phyloP scores from a whole-genome alignment of 805 yeast genomes.

The Pichia pseudocactophila region DNA sequence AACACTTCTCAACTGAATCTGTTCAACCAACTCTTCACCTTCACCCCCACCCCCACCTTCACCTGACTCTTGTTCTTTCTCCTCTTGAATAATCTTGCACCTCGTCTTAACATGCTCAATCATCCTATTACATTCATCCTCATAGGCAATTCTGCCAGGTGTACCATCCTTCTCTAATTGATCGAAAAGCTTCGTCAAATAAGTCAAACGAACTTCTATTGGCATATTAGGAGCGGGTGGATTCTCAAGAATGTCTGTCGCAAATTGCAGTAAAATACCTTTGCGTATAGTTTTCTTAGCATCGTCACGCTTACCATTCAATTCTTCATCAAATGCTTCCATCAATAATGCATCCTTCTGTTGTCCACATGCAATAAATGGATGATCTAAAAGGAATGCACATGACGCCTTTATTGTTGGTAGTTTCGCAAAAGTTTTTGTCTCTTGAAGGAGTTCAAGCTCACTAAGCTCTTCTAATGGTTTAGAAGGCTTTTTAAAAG shows the following conservation, averaged over 20 bases:
- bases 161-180: slow-evolving; percentile 44
- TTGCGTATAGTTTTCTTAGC: slow-evolving; percentile 71
- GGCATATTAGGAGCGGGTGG: slow-evolving; percentile 13
- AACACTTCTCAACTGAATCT: slow-evolving; percentile 79
- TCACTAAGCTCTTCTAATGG: slow-evolving; percentile 36
- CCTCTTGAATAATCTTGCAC: slow-evolving; percentile 60
- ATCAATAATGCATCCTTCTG: slow-evolving; percentile 89
- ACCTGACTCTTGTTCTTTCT: slow-evolving; percentile 24
- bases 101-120: slow-evolving; percentile 66
- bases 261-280: slow-evolving; percentile 68
- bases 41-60: slow-evolving; percentile 36
- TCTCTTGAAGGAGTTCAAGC: slow-evolving; percentile 50
- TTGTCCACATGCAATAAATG: slow-evolving; percentile 63
- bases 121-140: slow-evolving; percentile 66
- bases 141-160: slow-evolving; percentile 64
- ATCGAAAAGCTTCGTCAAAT: slow-evolving; percentile 39
- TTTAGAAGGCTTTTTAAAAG: slow-evolving; percentile 22
- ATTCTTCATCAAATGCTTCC: slow-evolving; percentile 82
- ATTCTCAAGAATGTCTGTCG: slow-evolving; percentile 21
- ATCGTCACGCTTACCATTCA: slow-evolving; percentile 44
- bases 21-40: slow-evolving; percentile 55
- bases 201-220: slow-evolving; percentile 9
- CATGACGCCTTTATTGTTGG: slow-evolving; percentile 40
- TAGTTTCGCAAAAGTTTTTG: slow-evolving; percentile 56
- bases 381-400: slow-evolving; percentile 45